Base-by-base conservation (phyloP, 73 alveolate species). In the Durusdinium trenchii region DNA sequence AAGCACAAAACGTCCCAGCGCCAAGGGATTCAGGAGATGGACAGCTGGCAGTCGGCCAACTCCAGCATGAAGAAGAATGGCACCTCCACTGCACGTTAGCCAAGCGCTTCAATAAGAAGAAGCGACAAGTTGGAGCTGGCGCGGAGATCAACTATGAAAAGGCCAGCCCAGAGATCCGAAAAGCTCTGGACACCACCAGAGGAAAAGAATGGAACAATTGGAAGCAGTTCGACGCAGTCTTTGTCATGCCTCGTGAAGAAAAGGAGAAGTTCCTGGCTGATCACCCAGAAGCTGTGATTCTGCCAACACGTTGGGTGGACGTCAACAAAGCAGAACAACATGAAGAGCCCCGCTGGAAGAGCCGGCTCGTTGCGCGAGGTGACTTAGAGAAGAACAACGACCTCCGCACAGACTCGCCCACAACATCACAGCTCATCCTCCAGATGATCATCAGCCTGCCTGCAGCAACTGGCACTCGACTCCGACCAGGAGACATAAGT, bases 61-160 rank as follows among this genome's bases (percentile, higher is more conserved):
- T n/a, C n/a, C n/a, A n/a, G n/a, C n/a, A n/a, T n/a, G n/a, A n/a
- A n/a, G n/a, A n/a, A n/a, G n/a, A n/a, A 60, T 60, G 18, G 73
- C 1, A 23, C 6, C 1, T 1, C 1, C 1, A 45, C 0, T 40
- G 87, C 40, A 16, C 45, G 20, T 40, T 76, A 12, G 16, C 40
- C 73, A 23, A 60, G 36, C 26, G 95, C 5, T 43, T 85, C 26
- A 14, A 23, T 79, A 85, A 85, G 95, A 85, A 85, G 81, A 85
- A 42, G 42, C 81, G 81, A 5, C 81, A 62, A 16, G 94, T 48
- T 1, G 79, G 94, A 1, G 62, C 84, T 16, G 84, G 48, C 0
- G 28, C 50, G 10, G 87, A 76, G 87, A 6, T 76, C 42, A 43
- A 43, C 87, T 76, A 20, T 45, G 87, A 40, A 54, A 76, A 76